These are phyloP conservation scores for Mucor sp. DNA, from an alignment of 371 early-diverging fungal genomes.

Conservation along the genomic window DNA sequence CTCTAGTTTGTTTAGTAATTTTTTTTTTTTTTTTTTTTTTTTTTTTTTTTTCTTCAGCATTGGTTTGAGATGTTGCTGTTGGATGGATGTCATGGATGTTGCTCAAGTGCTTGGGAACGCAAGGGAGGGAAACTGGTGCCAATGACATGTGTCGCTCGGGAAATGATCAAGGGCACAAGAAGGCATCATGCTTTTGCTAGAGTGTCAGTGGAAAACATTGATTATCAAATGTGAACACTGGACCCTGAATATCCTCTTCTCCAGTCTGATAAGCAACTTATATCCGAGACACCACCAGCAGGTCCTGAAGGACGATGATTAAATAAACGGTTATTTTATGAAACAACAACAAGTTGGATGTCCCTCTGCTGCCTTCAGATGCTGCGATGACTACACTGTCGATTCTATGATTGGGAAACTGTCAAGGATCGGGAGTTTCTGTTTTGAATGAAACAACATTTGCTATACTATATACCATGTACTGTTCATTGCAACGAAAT, in stretches of 20 bases:
- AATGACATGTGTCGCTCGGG: background rate
- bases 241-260: background rate
- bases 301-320: background rate
- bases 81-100: too few species aligned
- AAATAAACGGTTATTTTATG: background rate
- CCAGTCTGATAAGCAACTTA: background rate
- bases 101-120: too few species aligned
- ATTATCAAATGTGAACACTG: background rate
- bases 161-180: too few species aligned
- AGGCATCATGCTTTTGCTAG: too few species aligned
- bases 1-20: background rate
- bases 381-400: background rate
- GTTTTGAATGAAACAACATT: background rate
- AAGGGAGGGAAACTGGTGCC: background rate
- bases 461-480: background rate
- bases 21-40: background rate
- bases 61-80: background rate
- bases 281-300: background rate
- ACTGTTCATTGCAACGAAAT: background rate
- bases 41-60: background rate
- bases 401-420: background rate
- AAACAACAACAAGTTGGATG: background rate
- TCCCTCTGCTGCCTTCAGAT: background rate
- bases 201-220: background rate
- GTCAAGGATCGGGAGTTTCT: background rate